Base-by-base conservation (phyloP, 2,329 filamentous ascomycete genomes). In the Ascochyta pisi region DNA sequence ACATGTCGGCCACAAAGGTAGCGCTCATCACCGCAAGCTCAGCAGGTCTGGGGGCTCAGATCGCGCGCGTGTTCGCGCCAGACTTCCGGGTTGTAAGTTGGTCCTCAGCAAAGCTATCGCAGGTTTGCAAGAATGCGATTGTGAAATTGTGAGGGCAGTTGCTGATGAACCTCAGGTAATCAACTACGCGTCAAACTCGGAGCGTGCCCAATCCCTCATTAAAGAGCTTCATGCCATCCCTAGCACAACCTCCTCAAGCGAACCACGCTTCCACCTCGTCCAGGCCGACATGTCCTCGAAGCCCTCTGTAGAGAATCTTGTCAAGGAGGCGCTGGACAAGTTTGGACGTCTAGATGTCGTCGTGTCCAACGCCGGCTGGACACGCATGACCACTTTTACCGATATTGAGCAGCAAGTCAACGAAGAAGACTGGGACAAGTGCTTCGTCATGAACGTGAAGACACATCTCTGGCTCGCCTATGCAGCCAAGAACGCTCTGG, bases 351-450 rank as follows among this genome's bases (percentile, higher is more conserved):
- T 82, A 4, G 80, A 82, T 54, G 76, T 82, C 10, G 79, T 82
- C 0, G 73, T 82, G 26, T 74, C 71, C 1, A 76, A 76, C 19
- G 86, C 87, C 4, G 86, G 86, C 35, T 89, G 84, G 83, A 89
- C 86, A 1, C 84, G 83, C 61, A 82, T 88, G 63, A 81, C 83
- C 27, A 78, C 78, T 16, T 88, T 87, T 64, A 75, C 74, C 4
- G 83, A 88, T 67, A 77, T 89, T 15, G 78, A 86, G 60, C 78
- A 81, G 56, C 84, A 83, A 34, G 78, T 86, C 72, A 77, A 76
- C 39, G 84, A 87, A 46, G 84, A 82, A 2, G 86, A 89, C 48
- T 89, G 86, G 86, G 84, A 88, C 63, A 85, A 82, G 76, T 87
- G 85, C 76, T 89, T 83, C 78, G 77, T 80, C 8, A 82, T 85